Evolutionary conservation across 2,329 filamentous ascomycete species (phyloP).

Genomic region (Parafenestella ontariensis): DNA sequence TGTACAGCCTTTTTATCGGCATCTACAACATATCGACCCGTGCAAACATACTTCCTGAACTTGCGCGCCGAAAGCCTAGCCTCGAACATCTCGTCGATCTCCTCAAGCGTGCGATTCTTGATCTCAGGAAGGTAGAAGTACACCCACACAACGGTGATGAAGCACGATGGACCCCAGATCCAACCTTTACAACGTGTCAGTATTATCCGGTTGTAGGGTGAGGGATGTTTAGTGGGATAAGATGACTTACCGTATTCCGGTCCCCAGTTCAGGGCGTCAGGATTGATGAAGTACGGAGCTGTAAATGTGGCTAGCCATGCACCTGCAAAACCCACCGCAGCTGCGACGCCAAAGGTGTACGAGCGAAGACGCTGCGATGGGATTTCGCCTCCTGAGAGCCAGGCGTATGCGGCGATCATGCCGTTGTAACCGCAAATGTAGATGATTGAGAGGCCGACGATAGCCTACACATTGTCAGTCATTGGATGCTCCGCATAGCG

Average conservation of each 20-base stretch:
- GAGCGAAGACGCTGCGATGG: constrained; percentile 64
- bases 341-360: constrained; percentile 63
- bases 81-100: constrained; percentile 46
- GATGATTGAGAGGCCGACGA: constrained; percentile 62
- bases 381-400: constrained; percentile 65
- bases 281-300: constrained; percentile 67
- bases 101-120: constrained; percentile 50
- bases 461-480: constrained; percentile 35
- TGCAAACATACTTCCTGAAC: constrained; percentile 43
- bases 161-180: constrained; percentile 49
- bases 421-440: constrained; percentile 64
- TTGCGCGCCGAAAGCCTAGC: constrained; percentile 36
- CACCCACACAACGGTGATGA: constrained; percentile 44
- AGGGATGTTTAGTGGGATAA: background rate
- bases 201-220: background rate
- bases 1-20: constrained; percentile 18
- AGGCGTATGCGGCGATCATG: constrained; percentile 63
- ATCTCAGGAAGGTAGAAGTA: constrained; percentile 44
- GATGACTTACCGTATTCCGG: constrained; percentile 57
- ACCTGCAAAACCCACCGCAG: constrained; percentile 61
- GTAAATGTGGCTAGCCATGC: constrained; percentile 65
- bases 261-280: constrained; percentile 62
- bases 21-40: constrained; percentile 22
- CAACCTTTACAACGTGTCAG: constrained; percentile 26
- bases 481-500: background rate